Conservation (phyloP, 2,329 filamentous ascomycete species). For the Talaromyces albobiverticillius region DNA sequence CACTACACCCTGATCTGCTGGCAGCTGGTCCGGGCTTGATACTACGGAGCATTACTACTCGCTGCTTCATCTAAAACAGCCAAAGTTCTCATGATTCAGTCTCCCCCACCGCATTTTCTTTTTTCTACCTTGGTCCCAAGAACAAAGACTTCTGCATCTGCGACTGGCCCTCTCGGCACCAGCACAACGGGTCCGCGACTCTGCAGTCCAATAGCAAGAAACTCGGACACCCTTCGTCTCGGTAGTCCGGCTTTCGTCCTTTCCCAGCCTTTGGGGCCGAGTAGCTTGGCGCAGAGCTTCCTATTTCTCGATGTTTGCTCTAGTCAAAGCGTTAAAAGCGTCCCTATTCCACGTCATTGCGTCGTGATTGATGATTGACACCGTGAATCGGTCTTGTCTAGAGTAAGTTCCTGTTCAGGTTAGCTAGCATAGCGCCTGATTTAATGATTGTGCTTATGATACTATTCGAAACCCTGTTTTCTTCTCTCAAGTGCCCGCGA, state of each 20-base stretch:
- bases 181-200: not conserved
- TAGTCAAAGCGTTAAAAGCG: not conserved
- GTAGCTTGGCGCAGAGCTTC: not conserved
- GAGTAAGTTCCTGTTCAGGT: slow-evolving; percentile 11
- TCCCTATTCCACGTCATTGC: not conserved
- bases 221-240: not conserved
- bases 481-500: not conserved
- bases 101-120: not conserved
- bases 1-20: too few species aligned
- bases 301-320: not conserved
- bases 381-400: too few species aligned
- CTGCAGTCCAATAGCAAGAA: not conserved
- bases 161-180: not conserved
- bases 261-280: too few species aligned
- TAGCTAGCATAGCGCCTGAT: slow-evolving; percentile 1
- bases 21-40: too few species aligned
- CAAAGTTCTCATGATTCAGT: not conserved
- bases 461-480: not conserved
- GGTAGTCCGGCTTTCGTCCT: not conserved
- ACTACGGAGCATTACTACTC: not conserved
- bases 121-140: not conserved
- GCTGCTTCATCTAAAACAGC: not conserved
- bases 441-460: not conserved
- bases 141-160: not conserved
- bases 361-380: not conserved